These are phyloP conservation scores for Pichia sporocuriosa DNA, from an alignment of 805 yeast species.

Conservation along the genomic window DNA sequence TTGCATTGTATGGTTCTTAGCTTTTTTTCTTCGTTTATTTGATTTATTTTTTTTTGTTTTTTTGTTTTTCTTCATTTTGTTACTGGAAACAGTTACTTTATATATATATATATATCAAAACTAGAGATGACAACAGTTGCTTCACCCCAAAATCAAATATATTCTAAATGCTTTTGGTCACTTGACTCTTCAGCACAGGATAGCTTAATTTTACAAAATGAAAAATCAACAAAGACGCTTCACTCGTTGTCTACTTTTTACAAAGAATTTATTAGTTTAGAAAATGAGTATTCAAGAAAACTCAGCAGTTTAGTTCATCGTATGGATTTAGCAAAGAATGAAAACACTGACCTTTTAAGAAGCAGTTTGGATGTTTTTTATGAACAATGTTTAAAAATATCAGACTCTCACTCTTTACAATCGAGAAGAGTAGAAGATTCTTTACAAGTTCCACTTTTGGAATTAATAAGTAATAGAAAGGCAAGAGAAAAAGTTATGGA, in stretches of 20 bases:
- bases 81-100: no score
- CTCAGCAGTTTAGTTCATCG: constrained; percentile 27
- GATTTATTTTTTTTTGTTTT: not conserved
- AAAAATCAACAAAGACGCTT: constrained; percentile 51
- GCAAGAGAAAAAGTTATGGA: constrained; percentile 54
- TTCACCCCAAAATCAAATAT: constrained; percentile 11
- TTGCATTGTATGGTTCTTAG: no score
- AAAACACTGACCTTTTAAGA: constrained; percentile 54
- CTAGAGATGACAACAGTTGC: not conserved
- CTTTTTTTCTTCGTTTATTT: not conserved
- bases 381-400: constrained; percentile 52
- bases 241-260: constrained; percentile 44
- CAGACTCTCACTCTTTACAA: constrained; percentile 47
- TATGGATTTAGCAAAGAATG: constrained; percentile 15
- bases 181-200: constrained; percentile 53
- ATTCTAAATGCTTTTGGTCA: constrained; percentile 38
- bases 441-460: constrained; percentile 44
- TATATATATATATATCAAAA: not conserved
- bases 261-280: constrained; percentile 54
- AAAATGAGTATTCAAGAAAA: constrained; percentile 62
- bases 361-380: constrained; percentile 53
- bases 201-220: constrained; percentile 48
- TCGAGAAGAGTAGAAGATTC: constrained; percentile 45
- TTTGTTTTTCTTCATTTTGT: not conserved
- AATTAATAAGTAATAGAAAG: constrained; percentile 45